A percentile compares a stretch with the other conserved stretches of the same genome.
These are phyloP conservation scores for Fusarium nygamai DNA, from an alignment of 2,329 filamentous ascomycete species.

Conservation along the genomic window DNA sequence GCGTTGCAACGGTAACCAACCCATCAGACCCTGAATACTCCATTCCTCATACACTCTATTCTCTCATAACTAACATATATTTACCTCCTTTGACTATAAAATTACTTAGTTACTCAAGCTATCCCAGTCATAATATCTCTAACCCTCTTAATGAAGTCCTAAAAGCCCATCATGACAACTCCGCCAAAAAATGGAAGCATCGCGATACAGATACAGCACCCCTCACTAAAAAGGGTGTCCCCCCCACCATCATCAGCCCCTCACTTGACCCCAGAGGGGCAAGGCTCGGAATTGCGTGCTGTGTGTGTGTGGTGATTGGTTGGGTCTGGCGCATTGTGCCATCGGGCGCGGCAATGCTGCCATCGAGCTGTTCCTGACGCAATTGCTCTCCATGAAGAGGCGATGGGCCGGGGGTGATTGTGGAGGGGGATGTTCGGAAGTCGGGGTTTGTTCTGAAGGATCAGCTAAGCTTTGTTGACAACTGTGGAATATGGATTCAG, in stretches of 20 bases:
- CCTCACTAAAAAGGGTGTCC: constrained; percentile 10
- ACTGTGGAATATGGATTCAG: no score
- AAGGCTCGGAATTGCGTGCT: constrained; percentile 44
- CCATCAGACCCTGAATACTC: background rate
- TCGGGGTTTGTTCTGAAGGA: constrained; percentile 17
- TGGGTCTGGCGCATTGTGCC: constrained; percentile 33
- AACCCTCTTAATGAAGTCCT: background rate
- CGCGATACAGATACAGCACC: constrained; percentile 1
- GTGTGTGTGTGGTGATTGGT: constrained; percentile 30
- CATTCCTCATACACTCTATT: background rate
- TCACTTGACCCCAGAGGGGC: constrained; percentile 40
- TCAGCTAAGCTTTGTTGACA: background rate
- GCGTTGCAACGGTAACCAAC: constrained; percentile 9
- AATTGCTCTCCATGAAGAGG: constrained; percentile 27
- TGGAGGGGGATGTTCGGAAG: constrained; percentile 21
- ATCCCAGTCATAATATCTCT: background rate
- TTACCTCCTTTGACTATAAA: rapidly evolving
- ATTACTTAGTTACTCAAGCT: background rate
- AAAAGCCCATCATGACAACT: constrained; percentile 19
- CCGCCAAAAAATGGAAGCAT: constrained; percentile 16
- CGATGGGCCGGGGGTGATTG: constrained; percentile 27
- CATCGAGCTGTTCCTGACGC: constrained; percentile 43
- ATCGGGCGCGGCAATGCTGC: constrained; percentile 39
- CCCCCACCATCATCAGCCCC: constrained; percentile 33
- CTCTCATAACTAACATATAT: no score